phyloP scores from a whole-genome alignment of 129 eudicot genomes.

The Artemisia argyi region DNA sequence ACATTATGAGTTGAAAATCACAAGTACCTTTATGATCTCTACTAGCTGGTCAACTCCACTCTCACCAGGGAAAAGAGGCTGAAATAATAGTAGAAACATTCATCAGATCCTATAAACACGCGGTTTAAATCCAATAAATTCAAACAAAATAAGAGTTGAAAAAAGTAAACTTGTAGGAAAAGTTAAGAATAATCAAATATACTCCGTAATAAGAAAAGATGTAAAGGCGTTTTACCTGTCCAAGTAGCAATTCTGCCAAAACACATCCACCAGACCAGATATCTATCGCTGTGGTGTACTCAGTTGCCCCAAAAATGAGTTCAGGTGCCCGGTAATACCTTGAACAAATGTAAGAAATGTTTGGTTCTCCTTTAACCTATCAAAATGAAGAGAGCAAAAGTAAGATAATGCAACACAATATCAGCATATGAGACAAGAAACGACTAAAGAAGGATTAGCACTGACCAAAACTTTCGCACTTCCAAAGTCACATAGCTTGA shows the following conservation, averaged over 20 bases:
- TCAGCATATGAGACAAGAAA: background rate
- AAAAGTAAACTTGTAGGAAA: background rate
- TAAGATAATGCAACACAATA: conserved; percentile 23
- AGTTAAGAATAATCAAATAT: background rate
- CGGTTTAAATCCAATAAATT: background rate
- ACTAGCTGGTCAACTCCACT: conserved; percentile 95
- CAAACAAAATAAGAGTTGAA: background rate
- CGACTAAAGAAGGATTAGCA: conserved; percentile 2
- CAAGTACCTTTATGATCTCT: conserved; percentile 78
- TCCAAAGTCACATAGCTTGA: conserved; percentile 83
- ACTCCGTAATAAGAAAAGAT: background rate
- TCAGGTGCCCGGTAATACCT: conserved; percentile 62
- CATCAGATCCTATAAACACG: conserved; percentile 12
- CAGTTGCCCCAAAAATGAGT: conserved; percentile 60
- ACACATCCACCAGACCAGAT: conserved; percentile 69
- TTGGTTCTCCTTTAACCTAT: conserved; percentile 83
- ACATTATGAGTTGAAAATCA: background rate
- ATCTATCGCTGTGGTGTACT: conserved; percentile 73
- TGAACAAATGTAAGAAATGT: conserved; percentile 77
- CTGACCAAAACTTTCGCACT: conserved; percentile 88
- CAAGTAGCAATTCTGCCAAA: conserved; percentile 60
- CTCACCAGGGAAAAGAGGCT: conserved; percentile 55
- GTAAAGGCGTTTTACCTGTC: conserved; percentile 30
- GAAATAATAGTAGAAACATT: conserved; percentile 10
- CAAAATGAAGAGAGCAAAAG: background rate